Evolutionary conservation across 352 stramenopile species (phyloP).

Genomic region (Globisporangium emineosum): DNA sequence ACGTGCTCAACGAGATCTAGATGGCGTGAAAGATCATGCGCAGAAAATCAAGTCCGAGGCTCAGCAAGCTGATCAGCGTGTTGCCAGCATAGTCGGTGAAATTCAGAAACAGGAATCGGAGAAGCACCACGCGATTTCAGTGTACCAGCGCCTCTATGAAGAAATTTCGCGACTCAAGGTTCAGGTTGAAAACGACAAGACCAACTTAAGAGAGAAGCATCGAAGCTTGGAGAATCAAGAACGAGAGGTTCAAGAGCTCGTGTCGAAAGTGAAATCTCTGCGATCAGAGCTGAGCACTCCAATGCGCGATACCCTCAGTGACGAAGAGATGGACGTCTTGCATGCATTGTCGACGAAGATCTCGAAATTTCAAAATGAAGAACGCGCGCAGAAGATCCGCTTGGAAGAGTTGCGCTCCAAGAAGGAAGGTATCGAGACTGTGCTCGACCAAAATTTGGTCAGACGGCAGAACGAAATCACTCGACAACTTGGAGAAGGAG

Average conservation of each 20-base stretch:
- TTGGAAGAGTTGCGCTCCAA: constrained; percentile 89
- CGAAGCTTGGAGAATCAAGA: constrained; percentile 56
- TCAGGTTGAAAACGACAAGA: constrained; percentile 68
- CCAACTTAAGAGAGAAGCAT: constrained; percentile 51
- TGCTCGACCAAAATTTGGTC: constrained; percentile 92
- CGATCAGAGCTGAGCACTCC: constrained; percentile 58
- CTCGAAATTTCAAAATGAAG: constrained; percentile 79
- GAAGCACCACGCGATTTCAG: constrained; percentile 67
- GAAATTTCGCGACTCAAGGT: constrained; percentile 77
- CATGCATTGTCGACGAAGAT: constrained; percentile 68
- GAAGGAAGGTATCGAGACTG: constrained; percentile 86
- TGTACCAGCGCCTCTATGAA: constrained; percentile 74
- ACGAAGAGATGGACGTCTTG: constrained; percentile 44
- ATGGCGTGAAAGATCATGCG: constrained; percentile 67
- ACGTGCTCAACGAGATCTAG: constrained; percentile 67
- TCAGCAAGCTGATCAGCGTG: constrained; percentile 88
- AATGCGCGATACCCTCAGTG: constrained; percentile 73
- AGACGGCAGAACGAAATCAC: constrained; percentile 74
- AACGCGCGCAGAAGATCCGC: constrained; percentile 73
- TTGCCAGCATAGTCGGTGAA: constrained; percentile 76
- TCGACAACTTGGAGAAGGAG: constrained; percentile 52
- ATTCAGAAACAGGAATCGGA: constrained; percentile 84
- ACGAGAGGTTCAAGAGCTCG: constrained; percentile 59
- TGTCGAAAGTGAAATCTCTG: constrained; percentile 48
- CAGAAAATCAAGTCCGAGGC: constrained; percentile 84